Evolutionary conservation across 768 basidiomycete genomes (phyloP), one percentile per base, ranked within the genome.

Genomic region (Suillus hirtellus): DNA sequence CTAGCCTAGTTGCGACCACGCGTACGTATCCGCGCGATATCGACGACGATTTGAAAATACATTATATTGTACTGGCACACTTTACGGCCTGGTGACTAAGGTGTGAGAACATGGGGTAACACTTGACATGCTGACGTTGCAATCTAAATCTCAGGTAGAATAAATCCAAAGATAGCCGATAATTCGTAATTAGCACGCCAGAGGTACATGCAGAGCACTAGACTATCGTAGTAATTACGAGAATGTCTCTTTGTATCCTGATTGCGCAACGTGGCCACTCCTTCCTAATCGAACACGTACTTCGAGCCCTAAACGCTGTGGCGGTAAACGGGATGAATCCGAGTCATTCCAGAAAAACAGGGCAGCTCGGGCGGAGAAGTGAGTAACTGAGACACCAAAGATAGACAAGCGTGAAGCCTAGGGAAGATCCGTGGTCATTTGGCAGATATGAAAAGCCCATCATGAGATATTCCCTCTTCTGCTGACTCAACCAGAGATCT

Each of bases 401-500:
- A 35, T 42, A 38, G 49, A 35, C 50, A 46, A 61, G 61, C 61
- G 52, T 60, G 19, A 61, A 63, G 35, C 35, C 35, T 37, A 37
- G 67, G 65, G 62, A 69, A 69, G 63, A 68, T 68, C 59, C 64
- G 46, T 63, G 62, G 47, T 34, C 43, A 40, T 58, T 42, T 54
- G 31, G 34, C 59, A 60, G 52, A 64, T 60, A 62, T 55, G 49
- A 52, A 35, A 47, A 59, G 34, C 27, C 49, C 55, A 24, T 60
- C 37, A 56, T 60, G 67, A 62, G 63, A 67, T 60, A 55, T 61
- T 68, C 54, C 64, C 67, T 59, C 61, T 54, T 38, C 58, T 38
- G 40, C 53, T 50, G 46, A 60, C 34, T 60, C 64, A 64, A 8
- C 66, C 53, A 60, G 47, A 74, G 67, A 53, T 53, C 49, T 27